Evolutionary conservation across 257 asterid genomes (phyloP).

Genomic region (Solanum chiquidenum): DNA sequence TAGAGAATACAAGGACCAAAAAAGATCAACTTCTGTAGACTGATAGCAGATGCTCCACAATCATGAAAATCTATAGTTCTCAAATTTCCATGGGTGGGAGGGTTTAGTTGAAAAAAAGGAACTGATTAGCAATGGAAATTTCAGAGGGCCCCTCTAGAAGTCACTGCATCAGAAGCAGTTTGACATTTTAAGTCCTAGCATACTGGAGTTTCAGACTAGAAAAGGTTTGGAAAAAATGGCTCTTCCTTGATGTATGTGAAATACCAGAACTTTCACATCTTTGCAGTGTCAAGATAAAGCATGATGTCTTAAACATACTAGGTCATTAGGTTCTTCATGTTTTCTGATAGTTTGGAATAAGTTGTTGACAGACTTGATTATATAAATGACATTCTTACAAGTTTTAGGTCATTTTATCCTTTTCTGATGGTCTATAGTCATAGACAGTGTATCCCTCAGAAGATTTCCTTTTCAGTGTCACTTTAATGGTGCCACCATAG

Average conservation of each 20-base stretch:
- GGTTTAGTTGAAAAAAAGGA: neutral
- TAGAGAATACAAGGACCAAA: neutral
- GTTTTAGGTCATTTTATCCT: neutral
- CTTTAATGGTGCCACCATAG: neutral
- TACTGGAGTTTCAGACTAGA: neutral
- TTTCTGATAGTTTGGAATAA: neutral
- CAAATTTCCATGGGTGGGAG: neutral
- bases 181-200: neutral
- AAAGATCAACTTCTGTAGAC: neutral
- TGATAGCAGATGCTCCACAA: neutral
- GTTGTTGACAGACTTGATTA: neutral
- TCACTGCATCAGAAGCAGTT: neutral
- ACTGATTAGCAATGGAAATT: neutral
- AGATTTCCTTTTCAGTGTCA: neutral
- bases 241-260: neutral
- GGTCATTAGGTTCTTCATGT: neutral
- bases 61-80: neutral
- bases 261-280: neutral
- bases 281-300: neutral
- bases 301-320: neutral
- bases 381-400: neutral
- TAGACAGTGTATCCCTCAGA: neutral
- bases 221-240: neutral
- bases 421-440: neutral
- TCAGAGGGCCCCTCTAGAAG: neutral